Percentiles rank a stretch among this genome's conserved stretches.
These are phyloP conservation scores for Penicillium subrubescens DNA, from an alignment of 495 filamentous ascomycete species.

Conservation along the genomic window DNA sequence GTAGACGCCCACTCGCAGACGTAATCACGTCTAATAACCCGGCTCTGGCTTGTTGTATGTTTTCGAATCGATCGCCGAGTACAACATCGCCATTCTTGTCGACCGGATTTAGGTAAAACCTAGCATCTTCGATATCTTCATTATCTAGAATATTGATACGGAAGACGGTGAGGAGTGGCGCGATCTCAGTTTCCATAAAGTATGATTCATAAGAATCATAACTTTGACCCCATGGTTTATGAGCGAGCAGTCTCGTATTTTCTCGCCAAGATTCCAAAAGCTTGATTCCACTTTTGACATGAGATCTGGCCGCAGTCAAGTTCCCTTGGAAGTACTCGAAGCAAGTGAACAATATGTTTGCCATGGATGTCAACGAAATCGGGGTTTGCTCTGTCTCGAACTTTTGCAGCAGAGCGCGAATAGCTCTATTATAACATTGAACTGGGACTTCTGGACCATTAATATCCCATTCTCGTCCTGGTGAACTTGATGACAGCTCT, in stretches of 20 bases:
- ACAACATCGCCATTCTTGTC: background rate
- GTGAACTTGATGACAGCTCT: background rate
- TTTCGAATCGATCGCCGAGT: background rate
- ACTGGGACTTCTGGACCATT: background rate
- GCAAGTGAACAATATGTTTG: slow-evolving; percentile 20
- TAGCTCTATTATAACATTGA: slow-evolving; percentile 7
- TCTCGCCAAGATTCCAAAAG: slow-evolving; percentile 15
- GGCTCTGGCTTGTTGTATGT: background rate
- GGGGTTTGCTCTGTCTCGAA: background rate
- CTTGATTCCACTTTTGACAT: slow-evolving; percentile 22
- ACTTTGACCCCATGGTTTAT: background rate
- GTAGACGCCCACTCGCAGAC: background rate
- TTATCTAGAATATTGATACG: slow-evolving; percentile 11
- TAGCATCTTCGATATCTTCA: background rate
- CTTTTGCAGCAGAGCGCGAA: slow-evolving; percentile 11
- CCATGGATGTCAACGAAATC: slow-evolving; percentile 11
- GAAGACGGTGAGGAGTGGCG: slow-evolving; percentile 15
- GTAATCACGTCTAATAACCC: background rate
- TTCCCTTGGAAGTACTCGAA: slow-evolving; percentile 22
- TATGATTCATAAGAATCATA: slow-evolving; percentile 4
- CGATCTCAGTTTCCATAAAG: slow-evolving; percentile 22
- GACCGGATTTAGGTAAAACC: background rate
- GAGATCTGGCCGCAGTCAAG: slow-evolving; percentile 6
- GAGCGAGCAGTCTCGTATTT: background rate
- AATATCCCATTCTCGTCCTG: background rate